Conservation (phyloP, 148 eudicot species). For the Persicaria tinctoria region DNA sequence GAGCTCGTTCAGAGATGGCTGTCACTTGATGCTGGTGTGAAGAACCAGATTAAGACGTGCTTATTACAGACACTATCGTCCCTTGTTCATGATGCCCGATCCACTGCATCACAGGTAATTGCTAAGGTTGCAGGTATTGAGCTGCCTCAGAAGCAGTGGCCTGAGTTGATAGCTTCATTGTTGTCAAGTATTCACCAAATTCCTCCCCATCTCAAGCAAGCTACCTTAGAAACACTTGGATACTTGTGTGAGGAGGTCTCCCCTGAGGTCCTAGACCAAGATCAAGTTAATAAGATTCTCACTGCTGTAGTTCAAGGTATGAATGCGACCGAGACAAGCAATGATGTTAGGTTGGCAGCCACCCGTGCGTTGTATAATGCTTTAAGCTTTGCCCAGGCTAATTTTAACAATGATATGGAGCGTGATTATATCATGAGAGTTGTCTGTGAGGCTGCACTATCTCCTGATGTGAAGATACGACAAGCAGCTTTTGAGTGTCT, state of each 20-base stretch:
- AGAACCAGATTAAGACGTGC: constrained; percentile 73
- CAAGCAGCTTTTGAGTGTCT: constrained; percentile 95
- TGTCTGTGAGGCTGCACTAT: constrained; percentile 78
- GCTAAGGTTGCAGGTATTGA: constrained; percentile 98
- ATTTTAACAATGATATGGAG: constrained; percentile 86
- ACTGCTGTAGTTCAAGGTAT: constrained; percentile 96
- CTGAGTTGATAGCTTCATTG: constrained; percentile 68
- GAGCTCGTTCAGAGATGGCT: constrained; percentile 93
- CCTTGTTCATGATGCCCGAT: constrained; percentile 69
- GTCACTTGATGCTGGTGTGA: constrained; percentile 59
- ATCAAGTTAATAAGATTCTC: constrained; percentile 92
- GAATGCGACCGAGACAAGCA: constrained; percentile 44
- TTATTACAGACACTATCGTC: constrained; percentile 82
- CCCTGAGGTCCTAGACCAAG: constrained; percentile 84
- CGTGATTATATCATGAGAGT: constrained; percentile 93
- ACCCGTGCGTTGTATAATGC: constrained; percentile 86
- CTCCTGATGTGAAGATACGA: constrained; percentile 78
- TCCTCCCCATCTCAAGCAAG: constrained; percentile 88
- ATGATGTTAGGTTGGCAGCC: constrained; percentile 90
- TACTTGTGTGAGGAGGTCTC: constrained; percentile 94
- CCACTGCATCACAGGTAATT: constrained; percentile 93
- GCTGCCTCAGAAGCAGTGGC: constrained; percentile 94
- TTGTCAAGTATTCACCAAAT: constrained; percentile 73
- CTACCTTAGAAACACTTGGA: constrained; percentile 85
- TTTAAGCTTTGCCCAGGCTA: constrained; percentile 89